Conservation (phyloP, 2,329 filamentous ascomycete genomes). For the Ilyonectria robusta region DNA sequence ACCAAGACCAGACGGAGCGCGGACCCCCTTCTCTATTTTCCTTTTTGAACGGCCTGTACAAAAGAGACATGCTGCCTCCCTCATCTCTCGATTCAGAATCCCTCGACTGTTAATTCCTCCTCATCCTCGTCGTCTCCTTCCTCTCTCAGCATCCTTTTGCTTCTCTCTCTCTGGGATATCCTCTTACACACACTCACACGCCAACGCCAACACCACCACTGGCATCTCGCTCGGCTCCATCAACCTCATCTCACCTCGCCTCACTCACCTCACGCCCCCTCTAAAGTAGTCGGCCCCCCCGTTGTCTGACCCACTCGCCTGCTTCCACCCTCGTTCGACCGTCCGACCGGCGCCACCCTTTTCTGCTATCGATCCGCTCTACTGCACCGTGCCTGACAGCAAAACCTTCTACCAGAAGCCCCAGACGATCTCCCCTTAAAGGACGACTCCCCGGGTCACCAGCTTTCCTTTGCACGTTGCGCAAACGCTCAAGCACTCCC, state of each 20-base stretch:
- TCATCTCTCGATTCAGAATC: conserved; percentile 37
- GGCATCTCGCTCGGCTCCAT: conserved; percentile 7
- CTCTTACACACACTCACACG: neutral
- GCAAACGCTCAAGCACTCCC: conserved; percentile 25
- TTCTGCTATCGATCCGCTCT: conserved; percentile 36
- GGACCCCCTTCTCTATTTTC: conserved; percentile 32
- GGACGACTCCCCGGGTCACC: conserved; percentile 41
- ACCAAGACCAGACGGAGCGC: conserved; percentile 7
- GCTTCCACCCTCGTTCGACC: conserved; percentile 40
- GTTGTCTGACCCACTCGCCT: conserved; percentile 44
- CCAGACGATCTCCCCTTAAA: conserved; percentile 39
- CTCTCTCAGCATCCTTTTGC: conserved; percentile 12
- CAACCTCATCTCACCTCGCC: conserved; percentile 29
- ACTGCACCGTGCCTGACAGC: conserved; percentile 38
- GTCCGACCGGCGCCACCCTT: conserved; percentile 46
- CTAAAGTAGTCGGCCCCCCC: conserved; percentile 36
- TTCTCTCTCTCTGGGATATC: neutral
- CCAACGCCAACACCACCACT: conserved; percentile 1
- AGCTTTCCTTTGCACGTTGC: conserved; percentile 34
- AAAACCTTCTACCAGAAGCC: conserved; percentile 36
- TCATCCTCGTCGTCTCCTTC: conserved; percentile 4
- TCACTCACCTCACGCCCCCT: conserved; percentile 35
- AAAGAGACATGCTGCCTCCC: conserved; percentile 44
- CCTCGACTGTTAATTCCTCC: conserved; percentile 12
- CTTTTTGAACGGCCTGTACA: conserved; percentile 39